Conservation (phyloP, 495 filamentous ascomycete genomes). For the Aspergillus heteromorphus region DNA sequence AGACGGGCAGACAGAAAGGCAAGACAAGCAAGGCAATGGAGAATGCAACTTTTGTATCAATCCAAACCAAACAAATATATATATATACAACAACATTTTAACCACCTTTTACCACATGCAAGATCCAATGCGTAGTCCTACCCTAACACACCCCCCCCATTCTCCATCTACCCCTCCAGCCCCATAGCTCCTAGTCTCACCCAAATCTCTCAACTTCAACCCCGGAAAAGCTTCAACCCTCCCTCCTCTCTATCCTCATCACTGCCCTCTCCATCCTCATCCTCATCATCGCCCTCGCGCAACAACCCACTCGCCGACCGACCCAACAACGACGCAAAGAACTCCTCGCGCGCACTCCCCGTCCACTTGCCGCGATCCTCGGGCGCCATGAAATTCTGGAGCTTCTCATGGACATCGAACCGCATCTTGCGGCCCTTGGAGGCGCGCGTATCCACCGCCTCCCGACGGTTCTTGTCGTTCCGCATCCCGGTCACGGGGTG, state of each 20-base stretch:
- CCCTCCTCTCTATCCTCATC: slow-evolving; percentile 55
- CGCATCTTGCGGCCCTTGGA: slow-evolving; percentile 92
- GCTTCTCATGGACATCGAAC: slow-evolving; percentile 90
- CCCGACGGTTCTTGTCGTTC: slow-evolving; percentile 75
- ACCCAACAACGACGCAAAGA: slow-evolving; percentile 86
- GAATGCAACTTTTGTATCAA: not conserved
- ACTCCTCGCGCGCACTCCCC: slow-evolving; percentile 68
- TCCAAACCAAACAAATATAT: not conserved
- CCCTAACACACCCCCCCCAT: too few relatives aligned
- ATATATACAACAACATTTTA: too few relatives aligned
- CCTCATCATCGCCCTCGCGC: slow-evolving; percentile 60
- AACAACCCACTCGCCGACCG: slow-evolving; percentile 60
- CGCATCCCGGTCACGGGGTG: slow-evolving; percentile 58
- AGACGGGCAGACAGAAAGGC: not conserved
- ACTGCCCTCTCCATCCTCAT: slow-evolving; percentile 49
- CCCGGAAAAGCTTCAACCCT: slow-evolving; percentile 71
- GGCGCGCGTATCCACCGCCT: slow-evolving; percentile 78
- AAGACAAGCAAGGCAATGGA: not conserved
- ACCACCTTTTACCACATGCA: too few relatives aligned
- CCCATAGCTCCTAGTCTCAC: not conserved
- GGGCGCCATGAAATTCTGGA: slow-evolving; percentile 97
- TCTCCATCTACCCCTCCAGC: not conserved
- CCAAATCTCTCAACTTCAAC: slow-evolving; percentile 16
- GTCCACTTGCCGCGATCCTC: slow-evolving; percentile 78
- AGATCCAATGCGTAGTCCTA: too few relatives aligned